phyloP scores from a whole-genome alignment of 2,329 filamentous ascomycete genomes.

The Alternaria burnsii region DNA sequence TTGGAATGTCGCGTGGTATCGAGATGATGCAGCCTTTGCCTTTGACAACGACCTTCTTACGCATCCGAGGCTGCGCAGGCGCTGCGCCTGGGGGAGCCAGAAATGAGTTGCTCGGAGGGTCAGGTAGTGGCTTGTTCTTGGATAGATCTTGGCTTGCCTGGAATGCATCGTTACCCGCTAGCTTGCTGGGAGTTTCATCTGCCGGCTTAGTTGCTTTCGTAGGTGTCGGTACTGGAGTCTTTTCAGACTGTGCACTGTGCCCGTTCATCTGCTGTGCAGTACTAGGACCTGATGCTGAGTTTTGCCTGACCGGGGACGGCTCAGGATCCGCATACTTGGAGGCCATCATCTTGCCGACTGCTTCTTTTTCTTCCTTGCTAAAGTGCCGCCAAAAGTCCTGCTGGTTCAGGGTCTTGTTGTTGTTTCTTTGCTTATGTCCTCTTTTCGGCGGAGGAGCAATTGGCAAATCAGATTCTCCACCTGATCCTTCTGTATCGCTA shows the following conservation, averaged over 20 bases:
- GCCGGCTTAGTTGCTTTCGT: constrained; percentile 29
- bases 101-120: constrained; percentile 18
- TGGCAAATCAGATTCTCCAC: constrained; percentile 23
- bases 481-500: constrained; percentile 65
- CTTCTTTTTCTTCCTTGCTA: constrained; percentile 49
- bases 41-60: constrained; percentile 57
- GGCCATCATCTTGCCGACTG: constrained; percentile 52
- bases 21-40: constrained; percentile 57
- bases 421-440: constrained; percentile 54
- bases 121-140: constrained; percentile 12
- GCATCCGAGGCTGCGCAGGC: constrained; percentile 47
- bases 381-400: constrained; percentile 59
- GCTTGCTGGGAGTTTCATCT: constrained; percentile 31
- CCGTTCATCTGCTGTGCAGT: constrained; percentile 21
- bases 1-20: constrained; percentile 54
- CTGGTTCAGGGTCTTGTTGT: constrained; percentile 60
- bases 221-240: constrained; percentile 28
- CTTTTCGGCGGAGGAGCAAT: constrained; percentile 36
- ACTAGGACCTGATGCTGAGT: constrained; percentile 28
- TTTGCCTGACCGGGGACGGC: constrained; percentile 44
- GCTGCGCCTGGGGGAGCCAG: constrained; percentile 29
- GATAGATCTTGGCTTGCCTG: constrained; percentile 5
- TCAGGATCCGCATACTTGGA: constrained; percentile 51
- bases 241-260: constrained; percentile 26
- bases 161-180: constrained; percentile 8